Evolutionary conservation across 2,329 filamentous ascomycete species (phyloP), one percentile per base, ranked within the genome.

Genomic region (Alternaria hordeiaustralica): DNA sequence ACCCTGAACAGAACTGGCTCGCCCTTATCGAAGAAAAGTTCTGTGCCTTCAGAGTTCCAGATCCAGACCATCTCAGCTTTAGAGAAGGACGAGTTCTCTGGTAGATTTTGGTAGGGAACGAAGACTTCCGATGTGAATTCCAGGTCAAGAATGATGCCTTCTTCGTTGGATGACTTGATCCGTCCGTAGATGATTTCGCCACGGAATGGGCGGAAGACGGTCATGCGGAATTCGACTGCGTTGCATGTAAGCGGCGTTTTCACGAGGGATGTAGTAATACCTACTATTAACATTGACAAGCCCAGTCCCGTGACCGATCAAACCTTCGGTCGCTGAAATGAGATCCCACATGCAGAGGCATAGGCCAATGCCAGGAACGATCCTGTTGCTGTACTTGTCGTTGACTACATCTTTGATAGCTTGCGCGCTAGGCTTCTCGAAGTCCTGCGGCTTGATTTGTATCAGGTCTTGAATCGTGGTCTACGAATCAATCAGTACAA

Each of bases 351-450:
- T 88, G 77, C 92, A 95, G 71, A 99, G 91, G 76, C 94, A 97
- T 5, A 99, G 89, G 11, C 96, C 96, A 63, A 98, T 90, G 76
- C 96, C 96, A 78, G 97, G 95, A 65, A 99, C 93, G 94, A 93
- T 91, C 82, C 95, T 96, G 83, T 99, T 97, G 63, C 95, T 90
- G 81, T 97, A 99, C 82, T 99, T 99, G 67, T 90, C 87, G 79
- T 99, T 98, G 82, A 99, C 96, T 74, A 96, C 96, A 83, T 99
- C 94, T 81, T 97, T 94, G 67, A 99, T 93, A 1, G 94, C 93
- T 67, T 94, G 87, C 30, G 89, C 87, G 75, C 92, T 96, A 64
- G 89, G 86, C 80, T 96, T 96, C 65, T 89, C 87, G 77, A 98
- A 97, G 78, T 97, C 92, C 74, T 93, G 88, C 2, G 96, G 96